Conservation (phyloP, 805 yeast genomes). For the Barnettozyma populi region DNA sequence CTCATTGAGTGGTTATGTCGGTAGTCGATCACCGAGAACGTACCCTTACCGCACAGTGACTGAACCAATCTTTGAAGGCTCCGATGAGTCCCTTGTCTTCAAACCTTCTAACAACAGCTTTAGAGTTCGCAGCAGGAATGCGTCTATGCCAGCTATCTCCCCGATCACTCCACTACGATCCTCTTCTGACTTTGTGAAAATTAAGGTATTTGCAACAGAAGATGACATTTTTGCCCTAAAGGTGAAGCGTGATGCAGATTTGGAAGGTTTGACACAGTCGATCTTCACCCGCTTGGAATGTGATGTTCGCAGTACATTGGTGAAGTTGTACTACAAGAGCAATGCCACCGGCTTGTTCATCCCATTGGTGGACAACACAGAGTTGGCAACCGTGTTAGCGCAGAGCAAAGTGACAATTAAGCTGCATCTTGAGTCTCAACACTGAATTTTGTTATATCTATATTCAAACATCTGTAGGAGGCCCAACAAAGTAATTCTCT, state of each 20-base stretch:
- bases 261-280: constrained; percentile 13
- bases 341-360: constrained; percentile 12
- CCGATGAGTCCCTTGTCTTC: neutral
- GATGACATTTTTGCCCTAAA: constrained; percentile 25
- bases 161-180: neutral
- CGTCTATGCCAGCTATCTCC: constrained; percentile 1
- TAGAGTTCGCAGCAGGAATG: constrained; percentile 6
- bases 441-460: neutral
- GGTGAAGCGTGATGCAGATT: constrained; percentile 4
- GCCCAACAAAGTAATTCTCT: constrained; percentile 50
- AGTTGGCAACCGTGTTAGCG: constrained; percentile 14
- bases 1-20: neutral
- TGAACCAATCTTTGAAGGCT: constrained; percentile 3
- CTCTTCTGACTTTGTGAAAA: constrained; percentile 11
- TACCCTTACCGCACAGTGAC: neutral
- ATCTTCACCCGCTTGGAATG: constrained; percentile 23
- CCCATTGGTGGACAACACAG: constrained; percentile 19
- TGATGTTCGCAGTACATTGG: constrained; percentile 6
- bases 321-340: constrained; percentile 19
- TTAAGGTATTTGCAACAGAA: constrained; percentile 18
- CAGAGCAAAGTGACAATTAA: constrained; percentile 13
- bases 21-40: constrained; percentile 5
- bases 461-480: neutral
- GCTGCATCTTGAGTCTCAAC: constrained; percentile 8
- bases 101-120: neutral